phyloP scores from a whole-genome alignment of 1,139 yeast species.

The Taphrina communis region DNA sequence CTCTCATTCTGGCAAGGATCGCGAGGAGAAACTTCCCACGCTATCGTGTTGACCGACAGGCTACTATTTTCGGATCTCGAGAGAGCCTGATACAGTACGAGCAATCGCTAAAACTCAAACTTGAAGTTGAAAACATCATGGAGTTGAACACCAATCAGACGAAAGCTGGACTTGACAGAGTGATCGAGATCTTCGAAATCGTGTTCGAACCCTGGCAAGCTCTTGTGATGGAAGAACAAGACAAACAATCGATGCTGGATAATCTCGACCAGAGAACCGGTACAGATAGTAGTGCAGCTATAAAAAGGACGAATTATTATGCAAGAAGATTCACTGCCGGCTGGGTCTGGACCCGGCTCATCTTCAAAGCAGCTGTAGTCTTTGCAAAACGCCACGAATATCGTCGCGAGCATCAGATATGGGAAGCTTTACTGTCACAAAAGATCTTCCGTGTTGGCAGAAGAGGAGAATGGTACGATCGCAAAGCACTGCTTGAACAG shows the following conservation, averaged over 20 bases:
- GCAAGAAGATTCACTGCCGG: conserved; percentile 45
- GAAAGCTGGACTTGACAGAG: conserved; percentile 34
- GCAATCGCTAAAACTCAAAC: conserved; percentile 28
- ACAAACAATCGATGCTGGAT: neutral
- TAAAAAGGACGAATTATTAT: conserved; percentile 30
- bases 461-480: conserved; percentile 47
- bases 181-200: conserved; percentile 37
- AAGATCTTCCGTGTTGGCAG: conserved; percentile 44
- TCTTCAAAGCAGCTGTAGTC: conserved; percentile 45
- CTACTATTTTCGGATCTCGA: conserved; percentile 44
- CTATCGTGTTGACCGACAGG: conserved; percentile 43
- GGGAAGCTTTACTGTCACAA: conserved; percentile 43
- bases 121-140: conserved; percentile 35
- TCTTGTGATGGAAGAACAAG: conserved; percentile 27
- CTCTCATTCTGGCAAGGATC: conserved; percentile 44
- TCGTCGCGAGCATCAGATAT: conserved; percentile 43
- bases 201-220: conserved; percentile 43
- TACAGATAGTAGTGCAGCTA: conserved; percentile 15
- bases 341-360: conserved; percentile 45
- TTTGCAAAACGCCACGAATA: conserved; percentile 43
- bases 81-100: conserved; percentile 44
- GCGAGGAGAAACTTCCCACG: conserved; percentile 44
- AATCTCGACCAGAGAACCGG: neutral
- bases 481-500: conserved; percentile 46
- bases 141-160: conserved; percentile 33